These are phyloP conservation scores for Ustilago loliicola DNA, from an alignment of 1,284 basidiomycete species.

Conservation along the genomic window DNA sequence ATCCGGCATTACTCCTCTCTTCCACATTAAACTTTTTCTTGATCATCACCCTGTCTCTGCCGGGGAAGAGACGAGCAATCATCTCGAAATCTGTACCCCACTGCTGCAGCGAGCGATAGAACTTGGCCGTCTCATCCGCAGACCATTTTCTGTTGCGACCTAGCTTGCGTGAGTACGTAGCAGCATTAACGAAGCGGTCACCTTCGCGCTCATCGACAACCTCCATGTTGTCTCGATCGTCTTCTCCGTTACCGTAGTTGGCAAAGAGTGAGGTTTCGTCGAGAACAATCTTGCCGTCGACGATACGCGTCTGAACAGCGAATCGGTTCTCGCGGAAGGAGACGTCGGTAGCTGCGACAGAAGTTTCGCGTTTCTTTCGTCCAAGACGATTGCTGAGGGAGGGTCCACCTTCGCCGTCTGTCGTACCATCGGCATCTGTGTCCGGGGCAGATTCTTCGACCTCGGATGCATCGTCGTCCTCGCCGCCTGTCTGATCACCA, in stretches of 20 bases:
- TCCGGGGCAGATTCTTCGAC: slow-evolving; percentile 27
- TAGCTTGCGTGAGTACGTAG: slow-evolving; percentile 79
- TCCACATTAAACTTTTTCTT: slow-evolving; percentile 91
- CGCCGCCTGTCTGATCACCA: slow-evolving; percentile 28
- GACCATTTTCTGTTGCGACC: slow-evolving; percentile 81
- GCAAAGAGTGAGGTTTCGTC: slow-evolving; percentile 70
- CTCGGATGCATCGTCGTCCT: slow-evolving; percentile 27
- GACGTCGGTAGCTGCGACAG: slow-evolving; percentile 46
- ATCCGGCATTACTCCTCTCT: slow-evolving; percentile 79
- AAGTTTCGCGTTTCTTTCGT: slow-evolving; percentile 32
- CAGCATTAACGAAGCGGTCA: slow-evolving; percentile 81
- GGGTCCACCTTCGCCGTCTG: slow-evolving; percentile 32
- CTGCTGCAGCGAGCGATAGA: slow-evolving; percentile 84
- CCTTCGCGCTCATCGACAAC: slow-evolving; percentile 84
- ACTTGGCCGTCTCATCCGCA: slow-evolving; percentile 84
- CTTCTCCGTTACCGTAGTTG: slow-evolving; percentile 63
- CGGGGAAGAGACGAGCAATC: slow-evolving; percentile 85
- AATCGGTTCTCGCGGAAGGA: slow-evolving; percentile 65
- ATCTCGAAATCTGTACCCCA: slow-evolving; percentile 93
- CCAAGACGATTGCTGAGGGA: slow-evolving; percentile 14
- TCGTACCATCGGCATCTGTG: slow-evolving; percentile 41
- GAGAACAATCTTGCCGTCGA: slow-evolving; percentile 71
- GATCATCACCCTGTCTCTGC: slow-evolving; percentile 86
- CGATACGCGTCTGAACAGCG: slow-evolving; percentile 69
- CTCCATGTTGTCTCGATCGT: slow-evolving; percentile 78